Percentiles rank a stretch among this genome's conserved stretches.
Conservation (phyloP, 2,329 filamentous ascomycete genomes). For the Didymella keratinophila region DNA sequence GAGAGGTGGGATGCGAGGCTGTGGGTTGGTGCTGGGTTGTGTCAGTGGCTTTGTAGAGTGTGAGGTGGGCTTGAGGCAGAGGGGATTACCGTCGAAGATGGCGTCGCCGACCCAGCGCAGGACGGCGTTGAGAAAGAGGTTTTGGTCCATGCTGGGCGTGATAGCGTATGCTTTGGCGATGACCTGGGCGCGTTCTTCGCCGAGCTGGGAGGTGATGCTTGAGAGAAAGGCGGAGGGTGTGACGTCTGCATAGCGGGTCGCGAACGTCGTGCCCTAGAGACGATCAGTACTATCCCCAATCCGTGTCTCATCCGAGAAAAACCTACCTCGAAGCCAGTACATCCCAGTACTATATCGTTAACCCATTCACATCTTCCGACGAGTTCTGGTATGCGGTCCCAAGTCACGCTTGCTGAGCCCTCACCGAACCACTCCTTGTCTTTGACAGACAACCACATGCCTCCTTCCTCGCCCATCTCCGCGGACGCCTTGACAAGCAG, state of each 20-base stretch:
- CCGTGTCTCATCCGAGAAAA: no score
- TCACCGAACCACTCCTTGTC: slow-evolving; percentile 29
- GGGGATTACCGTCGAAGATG: slow-evolving; percentile 46
- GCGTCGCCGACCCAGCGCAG: slow-evolving; percentile 56
- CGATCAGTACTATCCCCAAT: neutral
- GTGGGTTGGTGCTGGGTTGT: slow-evolving; percentile 25
- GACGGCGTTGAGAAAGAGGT: slow-evolving; percentile 48
- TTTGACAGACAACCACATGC: slow-evolving; percentile 23
- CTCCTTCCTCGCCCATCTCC: slow-evolving; percentile 6
- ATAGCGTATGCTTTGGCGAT: slow-evolving; percentile 49
- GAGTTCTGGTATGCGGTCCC: slow-evolving; percentile 29
- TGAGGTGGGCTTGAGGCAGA: no score
- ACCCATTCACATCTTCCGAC: slow-evolving; percentile 50
- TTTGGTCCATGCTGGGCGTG: slow-evolving; percentile 39
- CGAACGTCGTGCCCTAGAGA: slow-evolving; percentile 8
- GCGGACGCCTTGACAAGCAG: slow-evolving; percentile 3
- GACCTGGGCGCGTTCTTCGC: neutral
- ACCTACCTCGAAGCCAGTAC: slow-evolving; percentile 37
- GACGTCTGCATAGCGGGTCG: slow-evolving; percentile 1
- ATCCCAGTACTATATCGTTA: slow-evolving; percentile 55
- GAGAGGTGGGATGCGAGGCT: slow-evolving; percentile 21
- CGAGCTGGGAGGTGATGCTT: slow-evolving; percentile 29
- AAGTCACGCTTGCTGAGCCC: slow-evolving; percentile 22
- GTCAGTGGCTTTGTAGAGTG: no score
- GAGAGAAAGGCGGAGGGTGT: slow-evolving; percentile 33